Percentiles rank a stretch among this genome's conserved stretches.
Conservation (phyloP, 164 flowering plant species). For the Chimonanthus salicifolius region DNA sequence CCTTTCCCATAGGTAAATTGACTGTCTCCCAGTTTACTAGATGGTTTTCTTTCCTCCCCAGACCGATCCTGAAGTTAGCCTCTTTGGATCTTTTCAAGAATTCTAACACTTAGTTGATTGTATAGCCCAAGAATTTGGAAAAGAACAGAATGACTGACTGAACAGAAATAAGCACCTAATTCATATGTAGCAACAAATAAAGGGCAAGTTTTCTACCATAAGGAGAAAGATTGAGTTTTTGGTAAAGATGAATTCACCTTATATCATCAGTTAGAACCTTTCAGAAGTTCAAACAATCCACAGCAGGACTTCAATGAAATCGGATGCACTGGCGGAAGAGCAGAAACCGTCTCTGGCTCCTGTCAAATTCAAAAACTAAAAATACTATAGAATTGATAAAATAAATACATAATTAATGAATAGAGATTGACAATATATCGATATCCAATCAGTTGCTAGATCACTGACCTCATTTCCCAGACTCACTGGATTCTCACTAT, state of each 20-base stretch:
- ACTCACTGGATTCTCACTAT: constrained; percentile 18
- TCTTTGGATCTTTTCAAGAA: too few relatives aligned
- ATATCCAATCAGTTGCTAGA: too few relatives aligned
- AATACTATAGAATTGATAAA: not conserved
- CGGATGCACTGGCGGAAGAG: constrained; percentile 19
- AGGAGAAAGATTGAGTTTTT: not conserved
- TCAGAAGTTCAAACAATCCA: constrained; percentile 51
- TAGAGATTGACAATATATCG: too few relatives aligned
- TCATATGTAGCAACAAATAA: not conserved
- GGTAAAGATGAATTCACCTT: constrained; percentile 19
- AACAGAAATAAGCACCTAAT: not conserved
- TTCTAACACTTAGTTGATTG: too few relatives aligned
- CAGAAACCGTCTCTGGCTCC: not conserved
- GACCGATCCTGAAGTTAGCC: too few relatives aligned
- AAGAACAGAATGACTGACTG: not conserved
- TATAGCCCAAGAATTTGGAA: too few relatives aligned
- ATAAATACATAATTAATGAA: too few relatives aligned
- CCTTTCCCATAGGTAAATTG: too few relatives aligned
- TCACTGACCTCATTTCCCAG: constrained; percentile 34
- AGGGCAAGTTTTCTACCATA: not conserved
- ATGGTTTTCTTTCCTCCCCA: too few relatives aligned
- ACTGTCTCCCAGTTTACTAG: too few relatives aligned
- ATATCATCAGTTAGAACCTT: constrained; percentile 38
- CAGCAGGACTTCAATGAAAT: constrained; percentile 60
- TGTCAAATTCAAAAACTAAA: not conserved